phyloP scores from a whole-genome alignment of 805 yeast species.

The Starmerella bombicola region DNA sequence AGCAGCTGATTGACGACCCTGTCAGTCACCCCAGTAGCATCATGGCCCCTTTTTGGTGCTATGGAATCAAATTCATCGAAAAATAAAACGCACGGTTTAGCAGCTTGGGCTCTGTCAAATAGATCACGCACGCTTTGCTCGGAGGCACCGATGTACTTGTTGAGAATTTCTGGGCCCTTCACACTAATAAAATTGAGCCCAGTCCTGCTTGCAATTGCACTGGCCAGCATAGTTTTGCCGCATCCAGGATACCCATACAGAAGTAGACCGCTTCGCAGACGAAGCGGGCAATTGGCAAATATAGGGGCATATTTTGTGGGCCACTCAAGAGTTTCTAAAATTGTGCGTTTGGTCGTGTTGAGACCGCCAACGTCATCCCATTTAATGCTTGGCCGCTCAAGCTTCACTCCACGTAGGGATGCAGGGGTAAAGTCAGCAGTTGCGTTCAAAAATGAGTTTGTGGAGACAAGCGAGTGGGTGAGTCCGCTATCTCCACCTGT shows the following conservation, averaged over 20 bases:
- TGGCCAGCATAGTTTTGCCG: constrained; percentile 86
- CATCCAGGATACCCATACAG: constrained; percentile 96
- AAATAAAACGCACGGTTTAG: constrained; percentile 83
- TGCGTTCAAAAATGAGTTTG: constrained; percentile 40
- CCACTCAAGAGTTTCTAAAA: constrained; percentile 89
- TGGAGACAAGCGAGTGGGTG: constrained; percentile 4
- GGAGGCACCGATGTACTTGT: constrained; percentile 93
- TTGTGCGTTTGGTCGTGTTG: constrained; percentile 54
- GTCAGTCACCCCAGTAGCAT: constrained; percentile 94
- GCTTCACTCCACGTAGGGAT: constrained; percentile 70
- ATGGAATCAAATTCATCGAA: constrained; percentile 95
- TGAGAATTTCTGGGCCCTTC: constrained; percentile 90
- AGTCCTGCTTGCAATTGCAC: constrained; percentile 87
- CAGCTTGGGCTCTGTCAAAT: constrained; percentile 88
- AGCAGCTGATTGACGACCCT: constrained; percentile 93
- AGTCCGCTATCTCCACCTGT: background rate
- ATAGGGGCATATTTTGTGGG: constrained; percentile 93
- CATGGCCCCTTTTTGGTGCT: constrained; percentile 96
- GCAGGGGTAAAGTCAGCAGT: constrained; percentile 65
- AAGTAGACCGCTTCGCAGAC: constrained; percentile 79
- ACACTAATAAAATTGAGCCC: constrained; percentile 86
- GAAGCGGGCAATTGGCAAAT: constrained; percentile 74
- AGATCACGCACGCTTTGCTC: constrained; percentile 89
- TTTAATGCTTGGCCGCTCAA: constrained; percentile 58
- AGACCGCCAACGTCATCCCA: constrained; percentile 93